Base-by-base conservation (phyloP, 2,329 filamentous ascomycete genomes). In the Macroventuria anomochaeta region DNA sequence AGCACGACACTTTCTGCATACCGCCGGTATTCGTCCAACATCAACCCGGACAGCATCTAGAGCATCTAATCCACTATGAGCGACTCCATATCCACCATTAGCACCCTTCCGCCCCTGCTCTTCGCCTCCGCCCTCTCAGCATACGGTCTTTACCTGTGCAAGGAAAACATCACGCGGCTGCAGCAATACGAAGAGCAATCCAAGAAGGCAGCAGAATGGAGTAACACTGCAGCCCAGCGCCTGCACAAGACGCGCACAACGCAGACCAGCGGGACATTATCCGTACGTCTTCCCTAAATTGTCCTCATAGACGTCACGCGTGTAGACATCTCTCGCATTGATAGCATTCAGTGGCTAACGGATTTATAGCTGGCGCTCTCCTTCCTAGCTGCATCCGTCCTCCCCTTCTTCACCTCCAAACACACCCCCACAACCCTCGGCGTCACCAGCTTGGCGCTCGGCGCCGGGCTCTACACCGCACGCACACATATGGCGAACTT, bases 121-220 rank as follows among this genome's bases (percentile, higher is more conserved):
- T 49, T 57, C 55, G 59, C 67, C 28, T 51, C 63, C 0, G 47
- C 51, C 20, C 50, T 72, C 25, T 70, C 70, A 20, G 46, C 56
- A 32, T 74, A 75, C 61, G 64, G 58, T 18, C 63, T 75, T 12
- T 64, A 64, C 57, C 64, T 70, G 33, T 70, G 68, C 18, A 73
- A 72, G 59, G 55, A 65, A 28, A 73, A 70, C 63, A 74, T 76
- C 48, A 67, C 65, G 6, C 71, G 68, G 12, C 64, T 76, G 1
- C 70, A 65, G 26, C 52, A 65, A 20, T 76, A 75, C 59, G 74
- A 76, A 40, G 28, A 58, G n/a, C 55, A 67, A 37, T 64, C 64
- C 38, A 63, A 76, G 32, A 73, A 71, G 37, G 73, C 72, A 1
- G 74, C 74, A 38, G 63, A 75, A 59, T 75, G 69, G 65, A 73